Conservation (phyloP, 805 yeast species). For the Lipomyces chichibuensis region DNA sequence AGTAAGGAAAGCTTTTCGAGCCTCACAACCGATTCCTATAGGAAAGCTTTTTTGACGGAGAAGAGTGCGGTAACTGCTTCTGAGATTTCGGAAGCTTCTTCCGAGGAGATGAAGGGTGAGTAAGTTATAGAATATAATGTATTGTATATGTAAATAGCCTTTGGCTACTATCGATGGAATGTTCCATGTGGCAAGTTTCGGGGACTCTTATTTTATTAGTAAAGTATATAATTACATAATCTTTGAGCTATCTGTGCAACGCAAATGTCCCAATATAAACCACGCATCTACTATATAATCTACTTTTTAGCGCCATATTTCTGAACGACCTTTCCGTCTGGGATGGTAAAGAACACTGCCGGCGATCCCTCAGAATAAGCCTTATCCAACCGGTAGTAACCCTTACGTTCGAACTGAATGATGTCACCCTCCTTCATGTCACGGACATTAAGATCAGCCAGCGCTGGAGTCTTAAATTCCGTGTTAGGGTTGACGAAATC, state of each 20-base stretch:
- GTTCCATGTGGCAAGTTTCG: neutral
- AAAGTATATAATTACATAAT: conserved; percentile 10
- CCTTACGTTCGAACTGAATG: conserved; percentile 95
- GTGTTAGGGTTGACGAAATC: conserved; percentile 87
- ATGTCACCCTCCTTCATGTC: conserved; percentile 81
- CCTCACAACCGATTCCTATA: conserved; percentile 10
- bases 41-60: neutral
- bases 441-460: conserved; percentile 79
- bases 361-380: conserved; percentile 58
- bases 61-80: neutral
- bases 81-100: neutral
- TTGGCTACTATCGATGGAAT: neutral
- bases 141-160: conserved; percentile 2
- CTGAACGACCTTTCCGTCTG: conserved; percentile 88
- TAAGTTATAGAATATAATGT: conserved; percentile 1
- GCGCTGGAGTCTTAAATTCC: conserved; percentile 75
- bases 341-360: conserved; percentile 85
- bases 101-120: conserved; percentile 6
- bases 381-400: conserved; percentile 83
- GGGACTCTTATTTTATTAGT: neutral
- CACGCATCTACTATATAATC: neutral
- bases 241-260: neutral
- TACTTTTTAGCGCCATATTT: conserved; percentile 70
- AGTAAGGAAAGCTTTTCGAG: conserved; percentile 12
- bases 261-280: neutral